These are phyloP conservation scores for Nelumbo lutea DNA, from an alignment of 164 flowering plant species.

Conservation along the genomic window DNA sequence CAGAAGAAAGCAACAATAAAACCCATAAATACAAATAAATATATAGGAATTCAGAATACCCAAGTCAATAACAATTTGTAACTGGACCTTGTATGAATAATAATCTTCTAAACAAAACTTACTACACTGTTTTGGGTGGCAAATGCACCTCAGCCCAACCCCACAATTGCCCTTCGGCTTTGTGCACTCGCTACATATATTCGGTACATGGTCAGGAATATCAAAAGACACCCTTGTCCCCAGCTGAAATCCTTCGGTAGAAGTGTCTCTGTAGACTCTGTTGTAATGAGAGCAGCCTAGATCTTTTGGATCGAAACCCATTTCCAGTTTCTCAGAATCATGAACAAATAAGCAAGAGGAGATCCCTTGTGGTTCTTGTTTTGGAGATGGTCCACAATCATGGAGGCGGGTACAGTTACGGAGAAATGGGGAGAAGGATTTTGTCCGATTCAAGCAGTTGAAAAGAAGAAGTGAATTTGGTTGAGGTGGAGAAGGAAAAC, in stretches of 20 bases:
- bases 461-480: constrained; percentile 52
- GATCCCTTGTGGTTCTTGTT: constrained; percentile 4
- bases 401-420: constrained; percentile 23
- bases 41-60: not conserved
- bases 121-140: constrained; percentile 54
- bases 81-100: not conserved
- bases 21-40: not conserved
- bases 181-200: constrained; percentile 48
- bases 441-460: constrained; percentile 32
- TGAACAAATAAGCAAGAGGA: constrained; percentile 33
- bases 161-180: constrained; percentile 61
- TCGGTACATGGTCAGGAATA: constrained; percentile 48
- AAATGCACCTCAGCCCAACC: constrained; percentile 52
- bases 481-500: constrained; percentile 36
- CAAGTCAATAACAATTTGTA: not conserved
- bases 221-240: constrained; percentile 55
- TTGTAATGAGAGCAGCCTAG: constrained; percentile 42
- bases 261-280: constrained; percentile 21
- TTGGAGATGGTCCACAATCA: constrained; percentile 16
- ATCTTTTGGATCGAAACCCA: constrained; percentile 42
- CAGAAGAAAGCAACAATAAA: constrained; percentile 13
- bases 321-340: constrained; percentile 31
- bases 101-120: constrained; percentile 18
- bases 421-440: constrained; percentile 8
- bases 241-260: constrained; percentile 22